Percentiles rank a stretch among this genome's conserved stretches.
Evolutionary conservation across 208 protist genomes (phyloP).

Genomic region (Vickermania spadyakhi): DNA sequence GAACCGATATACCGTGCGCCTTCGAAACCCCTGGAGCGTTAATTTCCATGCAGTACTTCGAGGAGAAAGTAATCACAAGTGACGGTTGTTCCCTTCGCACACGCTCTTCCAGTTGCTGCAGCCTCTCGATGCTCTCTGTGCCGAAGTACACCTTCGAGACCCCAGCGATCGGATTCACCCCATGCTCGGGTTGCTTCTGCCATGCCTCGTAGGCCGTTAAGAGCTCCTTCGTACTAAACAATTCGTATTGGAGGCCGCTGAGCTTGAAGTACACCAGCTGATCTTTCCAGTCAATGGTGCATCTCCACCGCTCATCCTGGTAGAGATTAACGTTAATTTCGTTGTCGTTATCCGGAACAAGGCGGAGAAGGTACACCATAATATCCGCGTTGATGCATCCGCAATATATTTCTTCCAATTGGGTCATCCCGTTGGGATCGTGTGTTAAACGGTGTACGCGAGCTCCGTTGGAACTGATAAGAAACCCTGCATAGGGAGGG

Average conservation of each 20-base stretch:
- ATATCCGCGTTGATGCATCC: not conserved
- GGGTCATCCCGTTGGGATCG: not conserved
- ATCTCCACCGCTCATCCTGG: conserved; percentile 8
- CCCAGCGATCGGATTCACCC: conserved; percentile 3
- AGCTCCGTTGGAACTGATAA: conserved; percentile 10
- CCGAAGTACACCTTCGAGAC: conserved; percentile 8
- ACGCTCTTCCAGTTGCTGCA: not conserved
- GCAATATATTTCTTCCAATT: conserved; percentile 5
- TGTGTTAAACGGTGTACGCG: conserved; percentile 2
- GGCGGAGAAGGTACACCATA: conserved; percentile 1
- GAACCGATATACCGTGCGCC: not conserved
- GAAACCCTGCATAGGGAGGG: not conserved
- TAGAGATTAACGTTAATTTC: conserved; percentile 13
- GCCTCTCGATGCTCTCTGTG: conserved; percentile 7
- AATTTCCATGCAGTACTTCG: conserved; percentile 8
- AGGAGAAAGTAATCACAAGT: conserved; percentile 7
- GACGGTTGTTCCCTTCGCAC: not conserved
- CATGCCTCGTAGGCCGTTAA: conserved; percentile 2
- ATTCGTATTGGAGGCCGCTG: conserved; percentile 8
- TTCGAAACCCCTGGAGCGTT: conserved; percentile 4
- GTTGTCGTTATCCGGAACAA: conserved; percentile 6
- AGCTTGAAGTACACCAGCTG: conserved; percentile 6
- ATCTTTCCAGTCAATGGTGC: conserved; percentile 8
- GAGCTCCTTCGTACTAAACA: conserved; percentile 5
- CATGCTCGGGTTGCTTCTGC: not conserved